phyloP scores from a whole-genome alignment of 345 rosid genomes.

The Leavenworthia alabamica region DNA sequence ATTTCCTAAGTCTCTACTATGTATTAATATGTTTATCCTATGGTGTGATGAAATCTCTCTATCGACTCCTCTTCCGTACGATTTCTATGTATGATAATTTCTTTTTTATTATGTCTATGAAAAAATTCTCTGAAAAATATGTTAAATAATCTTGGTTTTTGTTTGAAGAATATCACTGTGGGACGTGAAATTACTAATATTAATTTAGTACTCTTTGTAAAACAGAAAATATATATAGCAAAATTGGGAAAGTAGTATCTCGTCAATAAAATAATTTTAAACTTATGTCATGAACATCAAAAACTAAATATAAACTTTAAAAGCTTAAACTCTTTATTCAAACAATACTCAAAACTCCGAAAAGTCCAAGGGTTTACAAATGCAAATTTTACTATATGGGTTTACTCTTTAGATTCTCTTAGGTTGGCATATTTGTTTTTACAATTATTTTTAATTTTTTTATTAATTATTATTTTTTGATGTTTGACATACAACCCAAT shows the following conservation, averaged over 20 bases:
- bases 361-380: background rate
- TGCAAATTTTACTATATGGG: no score
- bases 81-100: conserved; percentile 1
- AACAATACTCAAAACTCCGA: background rate
- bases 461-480: no score
- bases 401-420: no score
- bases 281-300: background rate
- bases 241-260: background rate
- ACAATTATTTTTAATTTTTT: no score
- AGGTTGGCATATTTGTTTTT: no score
- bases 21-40: background rate
- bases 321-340: background rate
- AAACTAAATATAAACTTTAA: background rate
- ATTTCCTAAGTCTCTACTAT: conserved; percentile 3
- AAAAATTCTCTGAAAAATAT: background rate
- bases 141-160: background rate
- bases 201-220: background rate
- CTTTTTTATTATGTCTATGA: background rate
- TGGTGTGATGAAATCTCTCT: conserved; percentile 23
- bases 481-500: no score
- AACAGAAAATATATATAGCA: background rate
- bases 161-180: background rate
- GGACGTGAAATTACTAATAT: background rate
- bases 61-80: background rate
- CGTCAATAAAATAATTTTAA: background rate